A percentile compares a stretch with the other conserved stretches of the same genome.
Evolutionary conservation across 805 yeast species (phyloP).

Genomic region (Yarrowia sp.): DNA sequence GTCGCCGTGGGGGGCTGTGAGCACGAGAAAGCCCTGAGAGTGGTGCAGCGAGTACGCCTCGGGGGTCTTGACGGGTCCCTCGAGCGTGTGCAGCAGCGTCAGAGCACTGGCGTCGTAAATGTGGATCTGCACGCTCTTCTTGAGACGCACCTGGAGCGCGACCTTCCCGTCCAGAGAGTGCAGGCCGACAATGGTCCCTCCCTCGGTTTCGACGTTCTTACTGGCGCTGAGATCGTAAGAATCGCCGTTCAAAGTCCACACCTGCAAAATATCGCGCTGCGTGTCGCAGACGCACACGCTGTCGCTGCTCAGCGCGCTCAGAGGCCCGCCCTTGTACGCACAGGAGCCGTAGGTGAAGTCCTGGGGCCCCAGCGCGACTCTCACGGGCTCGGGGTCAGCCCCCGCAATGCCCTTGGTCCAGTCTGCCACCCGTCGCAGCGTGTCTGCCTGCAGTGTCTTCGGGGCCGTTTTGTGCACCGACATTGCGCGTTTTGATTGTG

Average conservation of each 20-base stretch:
- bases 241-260: neutral
- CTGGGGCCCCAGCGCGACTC: constrained; percentile 48
- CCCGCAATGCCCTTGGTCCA: constrained; percentile 47
- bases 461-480: constrained; percentile 23
- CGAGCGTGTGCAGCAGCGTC: neutral
- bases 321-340: neutral
- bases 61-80: neutral
- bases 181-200: constrained; percentile 7
- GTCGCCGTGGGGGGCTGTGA: neutral
- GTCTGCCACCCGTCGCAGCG: constrained; percentile 12
- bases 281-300: neutral
- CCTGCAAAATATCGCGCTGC: neutral
- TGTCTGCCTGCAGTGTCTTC: neutral
- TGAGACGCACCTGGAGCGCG: neutral
- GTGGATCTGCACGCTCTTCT: neutral
- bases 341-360: constrained; percentile 40
- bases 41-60: neutral
- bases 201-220: neutral
- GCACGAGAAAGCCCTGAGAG: neutral
- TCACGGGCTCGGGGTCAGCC: constrained; percentile 48
- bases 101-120: neutral
- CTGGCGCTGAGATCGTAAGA: neutral
- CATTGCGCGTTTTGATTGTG: no score
- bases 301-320: neutral
- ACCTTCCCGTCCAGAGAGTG: neutral